Evolutionary conservation across 768 basidiomycete genomes (phyloP).

Genomic region (Astraeus odoratus): DNA sequence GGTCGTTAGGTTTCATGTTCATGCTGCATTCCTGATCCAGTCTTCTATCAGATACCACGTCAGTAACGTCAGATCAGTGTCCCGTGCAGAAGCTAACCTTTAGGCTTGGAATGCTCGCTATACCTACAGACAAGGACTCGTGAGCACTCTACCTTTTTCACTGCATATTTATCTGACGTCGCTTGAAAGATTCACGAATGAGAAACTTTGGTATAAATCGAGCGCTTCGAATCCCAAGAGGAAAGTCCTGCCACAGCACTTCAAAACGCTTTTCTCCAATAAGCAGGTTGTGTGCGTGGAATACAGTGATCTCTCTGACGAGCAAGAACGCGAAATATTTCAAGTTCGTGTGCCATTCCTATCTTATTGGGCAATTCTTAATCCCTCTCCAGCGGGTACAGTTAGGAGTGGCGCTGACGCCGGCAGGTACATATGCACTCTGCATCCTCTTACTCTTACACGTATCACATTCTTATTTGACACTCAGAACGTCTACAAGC

Average conservation of each 20-base stretch:
- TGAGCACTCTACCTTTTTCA: conserved; percentile 14
- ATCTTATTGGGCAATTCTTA: background rate
- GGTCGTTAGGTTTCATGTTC: conserved; percentile 19
- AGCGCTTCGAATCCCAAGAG: conserved; percentile 13
- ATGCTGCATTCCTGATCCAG: background rate
- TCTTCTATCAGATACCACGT: conserved; percentile 35
- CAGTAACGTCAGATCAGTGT: conserved; percentile 16
- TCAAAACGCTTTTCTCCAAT: conserved; percentile 33
- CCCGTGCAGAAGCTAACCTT: conserved; percentile 4
- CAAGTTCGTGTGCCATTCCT: conserved; percentile 29
- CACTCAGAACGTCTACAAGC: conserved; percentile 43
- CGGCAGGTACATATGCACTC: conserved; percentile 32
- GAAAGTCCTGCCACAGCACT: conserved; percentile 28
- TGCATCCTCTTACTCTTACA: background rate
- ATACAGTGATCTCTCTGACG: conserved; percentile 39
- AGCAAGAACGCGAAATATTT: conserved; percentile 65
- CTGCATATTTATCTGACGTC: background rate
- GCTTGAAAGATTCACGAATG: conserved; percentile 22
- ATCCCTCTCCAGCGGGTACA: conserved; percentile 39
- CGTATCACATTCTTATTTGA: background rate
- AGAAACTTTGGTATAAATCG: conserved; percentile 33
- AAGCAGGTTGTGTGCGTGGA: conserved; percentile 48
- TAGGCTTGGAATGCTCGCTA: background rate
- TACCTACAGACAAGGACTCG: conserved; percentile 33
- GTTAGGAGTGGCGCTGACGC: conserved; percentile 42